Percentiles rank a stretch among this genome's conserved stretches.
phyloP scores from a whole-genome alignment of 805 yeast genomes.

The Metschnikowia anglica region DNA sequence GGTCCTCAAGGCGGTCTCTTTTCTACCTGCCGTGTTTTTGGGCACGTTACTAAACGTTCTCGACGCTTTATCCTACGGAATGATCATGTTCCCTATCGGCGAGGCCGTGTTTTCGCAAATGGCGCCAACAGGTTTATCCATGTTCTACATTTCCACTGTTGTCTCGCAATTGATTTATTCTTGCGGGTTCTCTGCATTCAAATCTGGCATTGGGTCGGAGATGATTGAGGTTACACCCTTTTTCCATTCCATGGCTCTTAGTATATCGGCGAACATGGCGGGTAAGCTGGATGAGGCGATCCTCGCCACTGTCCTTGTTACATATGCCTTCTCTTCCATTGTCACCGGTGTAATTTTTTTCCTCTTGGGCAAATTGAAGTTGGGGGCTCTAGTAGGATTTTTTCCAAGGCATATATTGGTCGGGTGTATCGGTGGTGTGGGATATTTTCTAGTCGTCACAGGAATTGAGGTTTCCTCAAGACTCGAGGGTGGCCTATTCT shows the following conservation, averaged over 20 bases:
- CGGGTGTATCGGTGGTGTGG: constrained; percentile 98
- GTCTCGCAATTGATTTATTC: constrained; percentile 87
- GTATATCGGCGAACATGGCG: constrained; percentile 55
- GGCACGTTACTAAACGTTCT: constrained; percentile 84
- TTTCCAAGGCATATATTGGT: constrained; percentile 95
- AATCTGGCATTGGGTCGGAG: constrained; percentile 92
- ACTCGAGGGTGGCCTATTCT: constrained; percentile 68
- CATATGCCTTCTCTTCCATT: constrained; percentile 79
- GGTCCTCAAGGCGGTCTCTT: constrained; percentile 41
- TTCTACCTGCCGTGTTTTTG: constrained; percentile 77
- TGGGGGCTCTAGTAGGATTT: constrained; percentile 89
- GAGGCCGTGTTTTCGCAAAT: constrained; percentile 71
- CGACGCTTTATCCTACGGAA: constrained; percentile 94
- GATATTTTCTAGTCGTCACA: constrained; percentile 84
- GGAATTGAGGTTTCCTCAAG: constrained; percentile 91
- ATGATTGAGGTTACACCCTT: constrained; percentile 99
- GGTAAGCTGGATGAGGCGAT: constrained; percentile 49
- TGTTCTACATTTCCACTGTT: constrained; percentile 92
- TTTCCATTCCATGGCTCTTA: constrained; percentile 89
- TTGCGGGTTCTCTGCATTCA: constrained; percentile 86
- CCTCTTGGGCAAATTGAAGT: constrained; percentile 68
- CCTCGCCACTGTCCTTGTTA: constrained; percentile 80
- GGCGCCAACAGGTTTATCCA: constrained; percentile 87
- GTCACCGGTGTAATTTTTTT: constrained; percentile 84
- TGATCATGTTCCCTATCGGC: constrained; percentile 94